Percentiles rank a stretch among this genome's conserved stretches.
These are phyloP conservation scores for Globisporangium orthogonon DNA, from an alignment of 352 stramenopile genomes.

Conservation along the genomic window DNA sequence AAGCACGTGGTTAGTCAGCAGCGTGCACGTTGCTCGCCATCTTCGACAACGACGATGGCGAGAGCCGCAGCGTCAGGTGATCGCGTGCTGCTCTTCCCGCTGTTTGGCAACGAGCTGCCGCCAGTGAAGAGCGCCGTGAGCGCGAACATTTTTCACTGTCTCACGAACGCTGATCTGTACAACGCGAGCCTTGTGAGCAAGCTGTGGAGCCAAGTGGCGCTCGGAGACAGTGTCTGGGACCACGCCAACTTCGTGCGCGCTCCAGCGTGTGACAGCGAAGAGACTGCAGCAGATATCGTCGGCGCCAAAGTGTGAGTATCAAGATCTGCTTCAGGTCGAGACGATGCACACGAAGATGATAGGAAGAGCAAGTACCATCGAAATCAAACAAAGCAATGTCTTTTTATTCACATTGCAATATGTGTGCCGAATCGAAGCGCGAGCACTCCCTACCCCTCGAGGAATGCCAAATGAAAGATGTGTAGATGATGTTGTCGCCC, in stretches of 20 bases:
- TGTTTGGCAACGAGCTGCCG: slow-evolving; percentile 58
- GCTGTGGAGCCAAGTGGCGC: slow-evolving; percentile 74
- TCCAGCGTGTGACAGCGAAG: slow-evolving; percentile 9
- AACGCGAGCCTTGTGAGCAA: slow-evolving; percentile 82
- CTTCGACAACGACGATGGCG: neutral
- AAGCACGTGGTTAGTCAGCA: neutral
- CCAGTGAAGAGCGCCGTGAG: slow-evolving; percentile 58
- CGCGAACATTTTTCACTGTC: slow-evolving; percentile 57
- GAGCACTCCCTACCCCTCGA: neutral
- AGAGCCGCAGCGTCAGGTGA: neutral
- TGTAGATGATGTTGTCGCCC: neutral
- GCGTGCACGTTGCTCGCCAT: neutral
- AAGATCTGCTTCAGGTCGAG: too few relatives aligned
- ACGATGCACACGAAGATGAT: too few relatives aligned
- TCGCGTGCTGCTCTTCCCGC: slow-evolving; percentile 56
- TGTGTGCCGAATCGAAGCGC: neutral
- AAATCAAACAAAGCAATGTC: too few relatives aligned
- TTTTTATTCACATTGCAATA: too few relatives aligned
- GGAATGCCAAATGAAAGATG: neutral
- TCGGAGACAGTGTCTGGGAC: slow-evolving; percentile 71
- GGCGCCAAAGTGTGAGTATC: neutral
- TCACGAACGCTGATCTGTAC: slow-evolving; percentile 74
- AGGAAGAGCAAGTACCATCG: neutral
- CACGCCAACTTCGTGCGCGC: slow-evolving; percentile 53
- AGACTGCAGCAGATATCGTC: slow-evolving; percentile 1